phyloP scores from a whole-genome alignment of 2,329 filamentous ascomycete genomes.

The Aureobasidium sp. region DNA sequence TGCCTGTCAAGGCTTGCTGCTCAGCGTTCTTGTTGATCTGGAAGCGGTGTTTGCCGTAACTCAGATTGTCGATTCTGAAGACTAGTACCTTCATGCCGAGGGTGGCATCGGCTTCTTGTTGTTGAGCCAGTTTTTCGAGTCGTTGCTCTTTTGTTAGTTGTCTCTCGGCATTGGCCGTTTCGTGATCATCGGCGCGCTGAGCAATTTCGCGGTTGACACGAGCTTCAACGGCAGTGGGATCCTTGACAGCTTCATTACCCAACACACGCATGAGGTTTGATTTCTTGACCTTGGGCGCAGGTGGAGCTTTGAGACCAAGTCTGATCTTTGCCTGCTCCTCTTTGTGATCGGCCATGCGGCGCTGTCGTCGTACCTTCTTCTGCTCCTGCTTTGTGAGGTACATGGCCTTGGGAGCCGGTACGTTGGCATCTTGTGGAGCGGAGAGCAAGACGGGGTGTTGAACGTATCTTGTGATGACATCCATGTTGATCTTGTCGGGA shows the following conservation, averaged over 20 bases:
- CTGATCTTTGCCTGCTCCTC: constrained; percentile 95
- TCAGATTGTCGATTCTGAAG: constrained; percentile 82
- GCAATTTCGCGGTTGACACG: constrained; percentile 89
- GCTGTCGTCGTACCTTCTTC: constrained; percentile 80
- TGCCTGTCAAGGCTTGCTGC: constrained; percentile 74
- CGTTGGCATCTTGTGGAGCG: constrained; percentile 80
- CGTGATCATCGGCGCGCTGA: constrained; percentile 71
- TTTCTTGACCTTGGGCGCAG: constrained; percentile 93
- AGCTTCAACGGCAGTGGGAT: constrained; percentile 93
- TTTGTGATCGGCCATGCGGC: constrained; percentile 86
- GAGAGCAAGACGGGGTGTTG: constrained; percentile 89
- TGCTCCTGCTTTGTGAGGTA: constrained; percentile 86
- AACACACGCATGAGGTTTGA: constrained; percentile 96
- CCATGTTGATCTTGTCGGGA: constrained; percentile 10
- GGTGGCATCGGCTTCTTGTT: constrained; percentile 80
- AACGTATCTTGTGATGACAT: constrained; percentile 78
- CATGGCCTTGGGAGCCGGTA: constrained; percentile 76
- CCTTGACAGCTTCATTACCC: constrained; percentile 86
- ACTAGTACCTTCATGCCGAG: constrained; percentile 81
- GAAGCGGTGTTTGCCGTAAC: constrained; percentile 84
- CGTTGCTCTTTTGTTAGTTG: constrained; percentile 83
- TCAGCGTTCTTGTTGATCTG: constrained; percentile 91
- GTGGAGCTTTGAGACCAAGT: constrained; percentile 79
- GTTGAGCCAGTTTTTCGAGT: constrained; percentile 69
- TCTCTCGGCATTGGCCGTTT: constrained; percentile 70